Evolutionary conservation across 768 basidiomycete genomes (phyloP).

Genomic region (Amanita molliuscula): DNA sequence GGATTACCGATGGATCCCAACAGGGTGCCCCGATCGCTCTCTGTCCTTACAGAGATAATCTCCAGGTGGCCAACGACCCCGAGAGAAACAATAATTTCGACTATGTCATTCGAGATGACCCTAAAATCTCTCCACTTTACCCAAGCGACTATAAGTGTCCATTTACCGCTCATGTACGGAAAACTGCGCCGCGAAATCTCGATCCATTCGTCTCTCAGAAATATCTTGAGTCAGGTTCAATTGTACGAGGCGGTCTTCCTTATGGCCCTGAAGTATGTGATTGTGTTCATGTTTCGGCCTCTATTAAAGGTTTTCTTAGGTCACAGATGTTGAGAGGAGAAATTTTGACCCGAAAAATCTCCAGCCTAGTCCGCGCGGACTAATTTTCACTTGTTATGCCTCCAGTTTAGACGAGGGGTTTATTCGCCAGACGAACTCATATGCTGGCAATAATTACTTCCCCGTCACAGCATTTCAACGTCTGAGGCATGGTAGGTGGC

Average conservation of each 20-base stretch:
- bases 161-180: not conserved
- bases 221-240: not conserved
- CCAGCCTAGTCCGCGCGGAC: not conserved
- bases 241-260: not conserved
- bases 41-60: not conserved
- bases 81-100: not conserved
- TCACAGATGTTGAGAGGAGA: not conserved
- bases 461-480: not conserved
- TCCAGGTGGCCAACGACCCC: not conserved
- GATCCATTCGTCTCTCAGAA: not conserved
- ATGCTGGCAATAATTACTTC: not conserved
- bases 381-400: not conserved
- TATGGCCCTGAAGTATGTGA: not conserved
- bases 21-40: not conserved
- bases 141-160: not conserved
- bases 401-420: not conserved
- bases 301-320: too few relatives aligned
- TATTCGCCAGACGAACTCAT: not conserved
- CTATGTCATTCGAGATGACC: not conserved
- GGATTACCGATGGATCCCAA: not conserved
- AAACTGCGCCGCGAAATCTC: not conserved
- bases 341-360: not conserved
- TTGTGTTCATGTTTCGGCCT: too few relatives aligned
- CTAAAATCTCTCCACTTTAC: not conserved
- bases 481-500: not conserved